Conservation (phyloP, 768 basidiomycete genomes). For the Fomitopsis pulvina region DNA sequence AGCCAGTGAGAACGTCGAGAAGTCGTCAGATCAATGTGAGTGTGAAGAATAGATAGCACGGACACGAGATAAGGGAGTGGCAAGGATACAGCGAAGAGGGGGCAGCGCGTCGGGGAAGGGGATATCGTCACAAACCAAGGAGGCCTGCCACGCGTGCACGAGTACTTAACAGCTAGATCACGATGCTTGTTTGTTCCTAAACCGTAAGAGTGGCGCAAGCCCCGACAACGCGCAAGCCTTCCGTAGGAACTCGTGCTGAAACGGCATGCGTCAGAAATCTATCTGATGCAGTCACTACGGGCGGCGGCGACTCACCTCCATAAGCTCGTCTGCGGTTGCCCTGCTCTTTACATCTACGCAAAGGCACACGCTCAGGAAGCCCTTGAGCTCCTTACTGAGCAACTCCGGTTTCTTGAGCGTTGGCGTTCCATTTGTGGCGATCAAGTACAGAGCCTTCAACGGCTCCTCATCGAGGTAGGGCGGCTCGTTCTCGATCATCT, state of each 20-base stretch:
- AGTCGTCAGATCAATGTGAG: constrained; percentile 12
- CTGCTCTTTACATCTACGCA: constrained; percentile 95
- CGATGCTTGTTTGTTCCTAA: constrained; percentile 58
- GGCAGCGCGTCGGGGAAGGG: constrained; percentile 2
- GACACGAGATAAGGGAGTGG: constrained; percentile 4
- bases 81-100: constrained; percentile 6
- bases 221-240: constrained; percentile 81
- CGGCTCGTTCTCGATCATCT: constrained; percentile 98
- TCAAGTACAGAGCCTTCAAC: constrained; percentile 87
- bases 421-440: constrained; percentile 97
- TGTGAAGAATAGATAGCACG: constrained; percentile 3
- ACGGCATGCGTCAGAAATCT: constrained; percentile 1
- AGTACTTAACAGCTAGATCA: constrained; percentile 12
- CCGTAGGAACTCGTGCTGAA: constrained; percentile 93
- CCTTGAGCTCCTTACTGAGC: constrained; percentile 88
- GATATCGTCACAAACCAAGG: constrained; percentile 2
- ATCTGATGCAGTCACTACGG: constrained; percentile 1
- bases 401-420: constrained; percentile 95
- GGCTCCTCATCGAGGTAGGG: constrained; percentile 96
- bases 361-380: constrained; percentile 94
- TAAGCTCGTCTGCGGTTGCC: constrained; percentile 81
- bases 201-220: constrained; percentile 79
- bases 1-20: constrained; percentile 5
- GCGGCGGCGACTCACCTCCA: constrained; percentile 50
- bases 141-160: constrained; percentile 1